Base-by-base conservation (phyloP, 768 basidiomycete genomes). In the Xanthoconium purpureum region DNA sequence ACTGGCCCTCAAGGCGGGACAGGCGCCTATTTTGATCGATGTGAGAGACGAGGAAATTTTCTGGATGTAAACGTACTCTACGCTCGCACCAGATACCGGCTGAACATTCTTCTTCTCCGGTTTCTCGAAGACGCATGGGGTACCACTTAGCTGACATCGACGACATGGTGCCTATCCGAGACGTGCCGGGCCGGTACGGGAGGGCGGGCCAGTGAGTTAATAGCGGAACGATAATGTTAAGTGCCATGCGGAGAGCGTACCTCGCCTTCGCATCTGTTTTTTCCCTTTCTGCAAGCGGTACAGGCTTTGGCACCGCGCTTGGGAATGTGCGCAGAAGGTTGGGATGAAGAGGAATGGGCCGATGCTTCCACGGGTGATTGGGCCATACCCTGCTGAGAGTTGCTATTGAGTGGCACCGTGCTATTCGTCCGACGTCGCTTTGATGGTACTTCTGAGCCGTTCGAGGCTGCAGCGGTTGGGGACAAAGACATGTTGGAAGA, bases 201-300 rank as follows among this genome's bases (percentile, higher is more conserved):
- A 76, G 77, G 78, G 75, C 85, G 88, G 87, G 74, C 83, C 84
- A 79, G 78, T 78, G 76, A 83, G 80, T 68, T 45, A 63, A 55
- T 68, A 72, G 65, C 70, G 75, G 78, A 78, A 76, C 72, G 79
- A 76, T 33, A 71, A 64, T 61, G 58, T 59, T 63, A 70, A 69
- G 69, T 65, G 63, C 65, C 70, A 58, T 61, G 56, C 49, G 69
- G 40, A 54, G 55, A 60, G 63, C 81, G 70, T 67, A 91, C 91
- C 82, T 92, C 91, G 74, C 91, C 91, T 76, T 94, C 92, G 69
- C 92, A 94, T 71, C 91, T 80, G 78, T 94, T 94, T 79, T 94
- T 94, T 55, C 91, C 91, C 66, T 91, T 91, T 70, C 91, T 84
- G 74, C 91, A 94, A 60, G 87, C 84, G 15, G 91, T 92, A 71